Percentiles rank a stretch among this genome's conserved stretches.
These are phyloP conservation scores for Stephania cephalantha DNA, from an alignment of 164 flowering plant species.

Conservation along the genomic window DNA sequence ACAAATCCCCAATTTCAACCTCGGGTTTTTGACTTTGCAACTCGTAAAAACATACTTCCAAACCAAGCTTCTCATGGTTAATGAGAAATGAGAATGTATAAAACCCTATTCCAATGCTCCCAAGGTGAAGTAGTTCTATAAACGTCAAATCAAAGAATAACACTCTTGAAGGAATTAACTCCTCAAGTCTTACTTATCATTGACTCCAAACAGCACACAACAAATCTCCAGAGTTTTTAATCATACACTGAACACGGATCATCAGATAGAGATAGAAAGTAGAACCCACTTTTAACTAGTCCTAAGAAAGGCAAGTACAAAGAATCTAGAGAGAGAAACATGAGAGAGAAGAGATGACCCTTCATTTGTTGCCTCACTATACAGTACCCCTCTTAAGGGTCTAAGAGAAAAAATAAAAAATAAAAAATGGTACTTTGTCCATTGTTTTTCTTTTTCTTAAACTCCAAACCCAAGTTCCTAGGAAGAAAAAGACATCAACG, in stretches of 20 bases:
- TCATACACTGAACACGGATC: not conserved
- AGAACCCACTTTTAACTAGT: not conserved
- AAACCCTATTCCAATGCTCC: no score
- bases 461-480: conserved; percentile 1
- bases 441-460: not conserved
- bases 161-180: no score
- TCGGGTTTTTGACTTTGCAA: no score
- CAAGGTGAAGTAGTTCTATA: no score
- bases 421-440: not conserved
- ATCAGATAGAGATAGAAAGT: not conserved
- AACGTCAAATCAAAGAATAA: no score
- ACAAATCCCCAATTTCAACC: no score
- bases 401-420: not conserved
- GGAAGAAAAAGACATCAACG: not conserved
- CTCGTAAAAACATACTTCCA: no score
- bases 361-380: not conserved
- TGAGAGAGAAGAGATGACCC: not conserved
- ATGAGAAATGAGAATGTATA: no score
- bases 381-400: not conserved
- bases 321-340: not conserved
- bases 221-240: not conserved
- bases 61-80: no score
- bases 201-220: not conserved
- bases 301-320: not conserved
- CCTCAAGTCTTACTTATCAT: no score